phyloP scores from a whole-genome alignment of 83 land plant genomes.

The Picea abies region DNA sequence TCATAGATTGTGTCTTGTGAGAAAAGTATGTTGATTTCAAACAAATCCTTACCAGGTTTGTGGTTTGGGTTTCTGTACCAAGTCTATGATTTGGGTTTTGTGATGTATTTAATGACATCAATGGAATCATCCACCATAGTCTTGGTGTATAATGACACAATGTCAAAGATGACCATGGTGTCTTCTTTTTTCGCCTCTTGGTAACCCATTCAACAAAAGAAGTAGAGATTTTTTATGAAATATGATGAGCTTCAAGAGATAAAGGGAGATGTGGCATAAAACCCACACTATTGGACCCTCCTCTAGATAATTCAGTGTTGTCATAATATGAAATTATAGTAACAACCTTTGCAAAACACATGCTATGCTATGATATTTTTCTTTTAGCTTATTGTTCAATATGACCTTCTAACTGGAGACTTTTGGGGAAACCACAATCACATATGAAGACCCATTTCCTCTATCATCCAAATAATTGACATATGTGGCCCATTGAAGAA shows the following conservation, averaged over 20 bases:
- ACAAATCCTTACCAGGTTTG: no score
- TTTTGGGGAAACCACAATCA: conserved; percentile 45
- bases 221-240: no score
- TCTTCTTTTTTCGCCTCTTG: no score
- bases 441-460: conserved; percentile 50
- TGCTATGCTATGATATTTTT: conserved; percentile 6
- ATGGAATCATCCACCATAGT: no score
- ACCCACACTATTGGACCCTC: not conserved
- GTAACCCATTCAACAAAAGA: no score
- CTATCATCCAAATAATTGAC: conserved; percentile 32
- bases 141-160: no score
- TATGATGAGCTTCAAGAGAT: not conserved
- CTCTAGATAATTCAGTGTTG: not conserved
- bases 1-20: no score
- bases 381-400: conserved; percentile 38
- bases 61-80: no score
- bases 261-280: not conserved
- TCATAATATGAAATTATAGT: not conserved
- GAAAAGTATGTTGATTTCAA: no score
- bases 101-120: no score
- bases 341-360: not conserved
- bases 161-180: no score
- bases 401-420: conserved; percentile 20
- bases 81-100: not conserved
- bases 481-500: conserved; percentile 66